phyloP scores from a whole-genome alignment of 2,329 filamentous ascomycete genomes.

The Biscogniauxia marginata region DNA sequence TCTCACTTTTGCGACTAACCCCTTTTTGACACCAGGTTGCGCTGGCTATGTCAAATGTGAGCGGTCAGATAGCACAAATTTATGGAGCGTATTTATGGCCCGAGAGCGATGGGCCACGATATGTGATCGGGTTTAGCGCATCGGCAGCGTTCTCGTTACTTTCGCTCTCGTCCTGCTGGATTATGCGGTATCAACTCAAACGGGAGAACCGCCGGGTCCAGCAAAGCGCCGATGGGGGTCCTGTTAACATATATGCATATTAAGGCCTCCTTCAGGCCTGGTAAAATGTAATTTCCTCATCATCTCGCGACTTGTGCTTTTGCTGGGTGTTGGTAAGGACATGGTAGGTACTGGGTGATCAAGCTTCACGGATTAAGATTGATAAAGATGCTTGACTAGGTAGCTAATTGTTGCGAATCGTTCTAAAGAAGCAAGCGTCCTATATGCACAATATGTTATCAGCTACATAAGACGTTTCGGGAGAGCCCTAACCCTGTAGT shows the following conservation, averaged over 20 bases:
- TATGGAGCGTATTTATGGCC: slow-evolving; percentile 7
- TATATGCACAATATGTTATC: not conserved
- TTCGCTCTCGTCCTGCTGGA: slow-evolving; percentile 1
- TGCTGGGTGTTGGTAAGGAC: not conserved
- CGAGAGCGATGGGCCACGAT: slow-evolving; percentile 1
- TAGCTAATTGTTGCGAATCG: not conserved
- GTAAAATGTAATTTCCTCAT: not conserved
- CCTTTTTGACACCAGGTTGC: not conserved
- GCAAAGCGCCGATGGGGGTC: not conserved
- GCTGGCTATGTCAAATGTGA: slow-evolving; percentile 1
- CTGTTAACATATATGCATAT: slow-evolving; percentile 3
- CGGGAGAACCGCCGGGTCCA: slow-evolving; percentile 1
- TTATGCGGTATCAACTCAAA: slow-evolving; percentile 3
- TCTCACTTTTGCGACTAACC: not conserved
- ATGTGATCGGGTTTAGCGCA: slow-evolving; percentile 2
- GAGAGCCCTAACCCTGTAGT: not conserved
- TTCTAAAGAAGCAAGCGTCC: not conserved
- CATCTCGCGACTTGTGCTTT: not conserved
- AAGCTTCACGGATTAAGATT: not conserved
- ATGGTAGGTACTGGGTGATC: not conserved
- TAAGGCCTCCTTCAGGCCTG: not conserved
- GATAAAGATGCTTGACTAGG: too few species aligned
- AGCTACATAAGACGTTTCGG: not conserved
- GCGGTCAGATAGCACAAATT: slow-evolving; percentile 4
- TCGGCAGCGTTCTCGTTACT: slow-evolving; percentile 6